phyloP scores from a whole-genome alignment of 352 stramenopile species.

The Phytopythium litorale region DNA sequence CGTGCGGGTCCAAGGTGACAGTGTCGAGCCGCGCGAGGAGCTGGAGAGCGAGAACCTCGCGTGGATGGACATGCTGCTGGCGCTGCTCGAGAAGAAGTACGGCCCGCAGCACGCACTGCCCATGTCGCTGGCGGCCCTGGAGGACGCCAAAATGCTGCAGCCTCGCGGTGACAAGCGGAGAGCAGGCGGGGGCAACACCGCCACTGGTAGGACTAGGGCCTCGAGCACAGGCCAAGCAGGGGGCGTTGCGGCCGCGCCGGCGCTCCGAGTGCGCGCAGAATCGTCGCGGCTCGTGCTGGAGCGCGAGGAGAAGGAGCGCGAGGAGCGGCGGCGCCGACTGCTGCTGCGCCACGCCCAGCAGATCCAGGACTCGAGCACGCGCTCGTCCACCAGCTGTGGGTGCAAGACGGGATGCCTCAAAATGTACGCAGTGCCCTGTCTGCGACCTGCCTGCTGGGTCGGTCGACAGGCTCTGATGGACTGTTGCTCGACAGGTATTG shows the following conservation, averaged over 20 bases:
- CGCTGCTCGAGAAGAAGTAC: conserved; percentile 68
- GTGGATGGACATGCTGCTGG: conserved; percentile 84
- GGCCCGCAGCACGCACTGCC: conserved; percentile 19
- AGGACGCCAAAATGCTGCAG: conserved; percentile 35
- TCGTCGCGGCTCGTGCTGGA: conserved; percentile 15
- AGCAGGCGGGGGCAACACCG: conserved; percentile 6
- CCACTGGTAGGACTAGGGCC: neutral
- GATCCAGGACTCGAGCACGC: conserved; percentile 69
- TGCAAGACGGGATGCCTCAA: conserved; percentile 87
- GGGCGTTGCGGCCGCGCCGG: neutral
- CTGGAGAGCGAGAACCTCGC: conserved; percentile 59
- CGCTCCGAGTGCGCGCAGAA: conserved; percentile 6
- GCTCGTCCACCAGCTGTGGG: conserved; percentile 70
- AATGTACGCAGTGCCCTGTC: conserved; percentile 25
- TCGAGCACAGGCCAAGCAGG: too few relatives aligned
- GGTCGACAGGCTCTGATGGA: neutral
- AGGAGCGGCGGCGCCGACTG: conserved; percentile 42
- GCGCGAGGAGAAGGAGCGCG: conserved; percentile 23
- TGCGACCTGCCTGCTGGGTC: neutral
- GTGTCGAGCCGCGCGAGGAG: conserved; percentile 2
- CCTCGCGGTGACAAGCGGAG: conserved; percentile 19
- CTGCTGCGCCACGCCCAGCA: conserved; percentile 57
- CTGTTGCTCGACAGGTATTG: conserved; percentile 34
- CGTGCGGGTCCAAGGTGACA: neutral
- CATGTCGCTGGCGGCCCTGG: conserved; percentile 36